These are phyloP conservation scores for Colletotrichum musicola DNA, from an alignment of 2,329 filamentous ascomycete genomes.

Conservation along the genomic window DNA sequence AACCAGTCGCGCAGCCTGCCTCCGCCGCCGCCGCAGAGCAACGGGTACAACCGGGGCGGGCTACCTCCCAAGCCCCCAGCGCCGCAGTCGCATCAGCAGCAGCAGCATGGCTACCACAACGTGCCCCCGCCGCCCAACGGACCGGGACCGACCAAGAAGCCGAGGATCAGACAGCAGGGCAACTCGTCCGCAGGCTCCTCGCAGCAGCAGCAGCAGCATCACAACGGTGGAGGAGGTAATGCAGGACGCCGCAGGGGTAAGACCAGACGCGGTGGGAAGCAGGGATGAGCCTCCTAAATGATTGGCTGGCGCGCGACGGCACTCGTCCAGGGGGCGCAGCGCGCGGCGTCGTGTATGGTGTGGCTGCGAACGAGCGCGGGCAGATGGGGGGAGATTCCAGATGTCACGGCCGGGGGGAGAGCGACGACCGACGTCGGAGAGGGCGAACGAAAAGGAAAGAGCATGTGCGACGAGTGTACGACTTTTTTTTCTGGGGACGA, in stretches of 20 bases:
- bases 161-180: conserved; percentile 23
- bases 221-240: conserved; percentile 24
- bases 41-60: conserved; percentile 20
- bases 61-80: conserved; percentile 36
- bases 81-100: conserved; percentile 27
- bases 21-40: conserved; percentile 13
- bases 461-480: conserved; percentile 33
- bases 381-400: neutral
- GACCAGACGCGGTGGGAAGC: conserved; percentile 38
- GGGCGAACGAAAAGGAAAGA: neutral
- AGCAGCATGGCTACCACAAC: conserved; percentile 33
- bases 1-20: conserved; percentile 20
- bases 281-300: conserved; percentile 23
- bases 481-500: conserved; percentile 12
- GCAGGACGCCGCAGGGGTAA: conserved; percentile 33
- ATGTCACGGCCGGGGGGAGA: conserved; percentile 4
- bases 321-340: neutral
- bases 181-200: conserved; percentile 20
- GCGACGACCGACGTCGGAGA: conserved; percentile 10
- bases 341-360: neutral
- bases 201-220: conserved; percentile 23
- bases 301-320: conserved; percentile 27
- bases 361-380: neutral
- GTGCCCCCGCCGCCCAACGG: conserved; percentile 31
- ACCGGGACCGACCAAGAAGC: conserved; percentile 34